These are phyloP conservation scores for Mycena maculata DNA, from an alignment of 768 basidiomycete species.

Conservation along the genomic window DNA sequence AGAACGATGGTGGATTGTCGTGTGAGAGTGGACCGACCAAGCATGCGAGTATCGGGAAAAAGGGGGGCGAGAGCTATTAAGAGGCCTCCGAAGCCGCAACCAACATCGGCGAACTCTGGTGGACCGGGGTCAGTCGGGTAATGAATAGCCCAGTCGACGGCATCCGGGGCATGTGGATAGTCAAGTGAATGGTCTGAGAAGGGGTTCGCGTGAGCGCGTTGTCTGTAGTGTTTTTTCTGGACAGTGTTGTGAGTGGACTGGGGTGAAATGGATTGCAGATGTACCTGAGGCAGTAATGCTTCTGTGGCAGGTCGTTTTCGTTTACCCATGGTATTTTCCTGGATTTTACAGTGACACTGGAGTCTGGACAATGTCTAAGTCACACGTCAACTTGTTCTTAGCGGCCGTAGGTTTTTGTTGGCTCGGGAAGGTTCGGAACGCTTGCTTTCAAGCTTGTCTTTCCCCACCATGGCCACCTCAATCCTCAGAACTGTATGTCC, in stretches of 20 bases:
- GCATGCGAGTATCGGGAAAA: constrained; percentile 92
- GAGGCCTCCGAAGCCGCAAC: constrained; percentile 97
- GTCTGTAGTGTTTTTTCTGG: constrained; percentile 87
- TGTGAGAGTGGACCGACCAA: constrained; percentile 69
- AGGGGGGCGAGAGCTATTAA: constrained; percentile 89
- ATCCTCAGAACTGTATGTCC: constrained; percentile 53
- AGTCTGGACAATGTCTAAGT: not conserved
- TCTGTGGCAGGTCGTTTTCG: constrained; percentile 44
- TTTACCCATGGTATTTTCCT: constrained; percentile 50
- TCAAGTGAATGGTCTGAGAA: constrained; percentile 90
- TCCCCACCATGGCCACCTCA: constrained; percentile 56
- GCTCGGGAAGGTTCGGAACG: not conserved
- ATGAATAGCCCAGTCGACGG: constrained; percentile 85
- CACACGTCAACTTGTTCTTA: not conserved
- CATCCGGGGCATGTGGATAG: constrained; percentile 82
- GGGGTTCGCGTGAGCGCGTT: constrained; percentile 87
- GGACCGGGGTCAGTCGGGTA: constrained; percentile 76
- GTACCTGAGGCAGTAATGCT: constrained; percentile 63
- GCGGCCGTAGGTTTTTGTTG: too few relatives aligned
- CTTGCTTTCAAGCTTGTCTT: constrained; percentile 6
- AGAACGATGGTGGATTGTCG: constrained; percentile 14
- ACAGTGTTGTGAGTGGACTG: constrained; percentile 5
- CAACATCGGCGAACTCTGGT: constrained; percentile 96
- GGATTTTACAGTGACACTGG: not conserved
- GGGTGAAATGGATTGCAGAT: not conserved